These are phyloP conservation scores for Dichotomopilus funicola DNA, from an alignment of 2,329 filamentous ascomycete species.

Conservation along the genomic window DNA sequence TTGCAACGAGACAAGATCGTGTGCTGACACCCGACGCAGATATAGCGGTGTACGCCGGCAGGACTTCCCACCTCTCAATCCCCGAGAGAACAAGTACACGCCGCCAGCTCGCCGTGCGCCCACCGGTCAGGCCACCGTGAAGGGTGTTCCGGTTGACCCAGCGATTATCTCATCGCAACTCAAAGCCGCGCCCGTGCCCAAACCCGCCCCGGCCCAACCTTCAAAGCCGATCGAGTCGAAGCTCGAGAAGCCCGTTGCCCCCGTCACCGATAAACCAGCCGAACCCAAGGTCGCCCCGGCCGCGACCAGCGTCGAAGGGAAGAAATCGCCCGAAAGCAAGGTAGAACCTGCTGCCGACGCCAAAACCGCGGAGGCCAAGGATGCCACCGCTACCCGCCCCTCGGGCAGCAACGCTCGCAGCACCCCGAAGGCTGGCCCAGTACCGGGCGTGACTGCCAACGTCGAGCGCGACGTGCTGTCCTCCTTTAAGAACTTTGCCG, in stretches of 20 bases:
- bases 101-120: slow-evolving; percentile 83
- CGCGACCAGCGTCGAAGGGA: slow-evolving; percentile 21
- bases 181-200: slow-evolving; percentile 39
- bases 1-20: background rate
- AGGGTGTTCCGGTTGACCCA: slow-evolving; percentile 73
- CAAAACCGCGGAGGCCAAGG: slow-evolving; percentile 21
- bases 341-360: slow-evolving; percentile 16
- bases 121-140: slow-evolving; percentile 63
- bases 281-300: slow-evolving; percentile 26
- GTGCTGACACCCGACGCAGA: slow-evolving; percentile 35
- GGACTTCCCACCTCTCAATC: slow-evolving; percentile 61
- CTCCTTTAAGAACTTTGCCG: slow-evolving; percentile 59
- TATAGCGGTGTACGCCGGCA: slow-evolving; percentile 87
- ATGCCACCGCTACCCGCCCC: slow-evolving; percentile 12
- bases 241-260: slow-evolving; percentile 22
- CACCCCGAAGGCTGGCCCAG: slow-evolving; percentile 35
- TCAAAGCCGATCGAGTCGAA: slow-evolving; percentile 8
- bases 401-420: slow-evolving; percentile 30
- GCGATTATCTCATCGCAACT: slow-evolving; percentile 88
- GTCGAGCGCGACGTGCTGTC: slow-evolving; percentile 57
- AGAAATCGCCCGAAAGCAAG: slow-evolving; percentile 26
- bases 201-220: slow-evolving; percentile 27
- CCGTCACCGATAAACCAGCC: slow-evolving; percentile 14
- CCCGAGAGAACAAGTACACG: slow-evolving; percentile 67
- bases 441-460: slow-evolving; percentile 51